Conservation (phyloP, 345 rosid genomes). For the Litchi chinensis region DNA sequence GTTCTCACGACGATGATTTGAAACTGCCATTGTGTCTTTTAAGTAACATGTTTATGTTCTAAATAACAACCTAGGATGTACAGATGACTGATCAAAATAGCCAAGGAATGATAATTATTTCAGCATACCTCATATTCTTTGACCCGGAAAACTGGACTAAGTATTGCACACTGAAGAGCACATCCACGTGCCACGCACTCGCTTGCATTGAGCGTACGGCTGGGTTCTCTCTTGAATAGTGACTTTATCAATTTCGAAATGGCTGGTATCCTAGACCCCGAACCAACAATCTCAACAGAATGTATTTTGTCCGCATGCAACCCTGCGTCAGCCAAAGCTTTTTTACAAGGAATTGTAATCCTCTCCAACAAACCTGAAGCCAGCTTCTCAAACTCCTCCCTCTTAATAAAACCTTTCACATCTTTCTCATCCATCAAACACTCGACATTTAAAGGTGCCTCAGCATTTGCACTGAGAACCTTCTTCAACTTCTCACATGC, state of each 20-base stretch:
- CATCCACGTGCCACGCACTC: slow-evolving; percentile 73
- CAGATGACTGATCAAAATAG: neutral
- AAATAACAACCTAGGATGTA: neutral
- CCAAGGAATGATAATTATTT: neutral
- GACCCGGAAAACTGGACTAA: slow-evolving; percentile 58
- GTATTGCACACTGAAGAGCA: slow-evolving; percentile 70
- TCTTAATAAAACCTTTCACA: slow-evolving; percentile 58
- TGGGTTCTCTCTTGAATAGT: slow-evolving; percentile 54
- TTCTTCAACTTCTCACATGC: slow-evolving; percentile 66
- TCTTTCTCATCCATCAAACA: slow-evolving; percentile 75
- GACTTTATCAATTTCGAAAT: slow-evolving; percentile 46
- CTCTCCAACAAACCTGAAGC: slow-evolving; percentile 47
- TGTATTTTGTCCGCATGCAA: slow-evolving; percentile 45
- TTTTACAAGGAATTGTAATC: slow-evolving; percentile 45
- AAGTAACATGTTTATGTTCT: neutral
- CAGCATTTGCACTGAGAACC: slow-evolving; percentile 65
- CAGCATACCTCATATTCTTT: slow-evolving; percentile 59
- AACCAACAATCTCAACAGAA: slow-evolving; percentile 63
- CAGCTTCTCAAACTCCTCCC: slow-evolving; percentile 63
- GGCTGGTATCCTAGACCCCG: slow-evolving; percentile 68
- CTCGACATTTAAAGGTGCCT: slow-evolving; percentile 59
- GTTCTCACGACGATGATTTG: neutral
- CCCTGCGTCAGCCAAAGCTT: slow-evolving; percentile 50
- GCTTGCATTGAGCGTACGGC: slow-evolving; percentile 59
- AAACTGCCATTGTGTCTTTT: neutral